These are phyloP conservation scores for Amphichorda felina DNA, from an alignment of 2,329 filamentous ascomycete genomes.

Conservation along the genomic window DNA sequence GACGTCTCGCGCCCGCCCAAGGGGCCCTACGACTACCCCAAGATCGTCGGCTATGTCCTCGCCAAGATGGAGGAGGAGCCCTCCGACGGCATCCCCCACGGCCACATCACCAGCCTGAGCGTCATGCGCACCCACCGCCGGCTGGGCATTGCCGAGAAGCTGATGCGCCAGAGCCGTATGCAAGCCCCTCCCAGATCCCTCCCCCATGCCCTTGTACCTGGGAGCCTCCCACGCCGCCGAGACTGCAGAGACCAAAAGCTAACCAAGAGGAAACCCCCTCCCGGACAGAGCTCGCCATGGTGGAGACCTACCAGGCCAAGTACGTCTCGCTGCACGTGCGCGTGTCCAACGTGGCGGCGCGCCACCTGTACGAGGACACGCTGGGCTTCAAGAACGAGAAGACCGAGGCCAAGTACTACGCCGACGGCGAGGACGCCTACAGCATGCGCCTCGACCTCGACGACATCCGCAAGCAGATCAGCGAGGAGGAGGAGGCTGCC, in stretches of 20 bases:
- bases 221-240: too few species aligned
- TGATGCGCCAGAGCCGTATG: slow-evolving; percentile 93
- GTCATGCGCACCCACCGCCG: slow-evolving; percentile 94
- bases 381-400: slow-evolving; percentile 82
- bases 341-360: slow-evolving; percentile 81
- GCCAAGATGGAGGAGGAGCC: slow-evolving; percentile 99
- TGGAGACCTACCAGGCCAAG: slow-evolving; percentile 79
- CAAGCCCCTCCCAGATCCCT: slow-evolving; percentile 10
- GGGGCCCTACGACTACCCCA: slow-evolving; percentile 78
- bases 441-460: slow-evolving; percentile 83
- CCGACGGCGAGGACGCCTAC: slow-evolving; percentile 92
- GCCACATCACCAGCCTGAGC: slow-evolving; percentile 88
- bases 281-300: slow-evolving; percentile 79
- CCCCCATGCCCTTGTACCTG: too few species aligned
- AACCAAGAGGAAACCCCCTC: too few species aligned
- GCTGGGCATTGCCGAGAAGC: slow-evolving; percentile 86
- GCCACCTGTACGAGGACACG: slow-evolving; percentile 86
- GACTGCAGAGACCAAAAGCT: too few species aligned
- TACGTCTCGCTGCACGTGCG: slow-evolving; percentile 97
- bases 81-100: slow-evolving; percentile 78
- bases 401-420: slow-evolving; percentile 84
- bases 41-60: slow-evolving; percentile 97
- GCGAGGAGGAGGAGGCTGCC: slow-evolving; percentile 21
- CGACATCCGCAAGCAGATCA: slow-evolving; percentile 37
- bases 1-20: slow-evolving; percentile 72